A percentile compares a stretch with the other conserved stretches of the same genome.
Conservation (phyloP, 2,329 filamentous ascomycete genomes). For the Colletotrichum tabaci region DNA sequence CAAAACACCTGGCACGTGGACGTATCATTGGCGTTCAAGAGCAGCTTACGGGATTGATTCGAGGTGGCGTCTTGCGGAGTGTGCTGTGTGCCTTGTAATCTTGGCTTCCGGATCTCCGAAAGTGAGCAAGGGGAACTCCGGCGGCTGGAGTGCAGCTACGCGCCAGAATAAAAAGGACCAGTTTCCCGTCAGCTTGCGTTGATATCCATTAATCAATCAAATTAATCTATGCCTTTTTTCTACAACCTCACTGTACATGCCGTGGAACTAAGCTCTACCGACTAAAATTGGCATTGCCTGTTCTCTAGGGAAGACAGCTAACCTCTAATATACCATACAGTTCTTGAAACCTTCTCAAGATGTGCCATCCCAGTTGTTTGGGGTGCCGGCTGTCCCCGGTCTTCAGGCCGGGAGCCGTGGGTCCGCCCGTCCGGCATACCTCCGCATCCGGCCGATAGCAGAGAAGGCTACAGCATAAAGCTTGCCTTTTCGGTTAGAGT, state of each 20-base stretch:
- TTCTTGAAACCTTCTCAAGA: not conserved
- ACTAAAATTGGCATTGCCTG: not conserved
- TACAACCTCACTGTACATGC: not conserved
- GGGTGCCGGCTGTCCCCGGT: not conserved
- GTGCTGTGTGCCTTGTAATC: not conserved
- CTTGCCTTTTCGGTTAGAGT: not conserved
- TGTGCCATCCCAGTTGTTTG: too few species aligned
- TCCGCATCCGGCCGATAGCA: not conserved
- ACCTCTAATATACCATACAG: not conserved
- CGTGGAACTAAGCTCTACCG: too few species aligned
- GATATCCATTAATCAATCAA: too few species aligned
- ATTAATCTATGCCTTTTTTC: not conserved
- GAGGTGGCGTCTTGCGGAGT: too few species aligned
- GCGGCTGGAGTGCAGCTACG: not conserved
- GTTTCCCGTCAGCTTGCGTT: too few species aligned
- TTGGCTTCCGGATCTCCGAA: slow-evolving; percentile 1
- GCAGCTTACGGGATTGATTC: too few species aligned
- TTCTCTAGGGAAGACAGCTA: not conserved
- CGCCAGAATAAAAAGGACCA: not conserved
- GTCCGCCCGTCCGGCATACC: not conserved
- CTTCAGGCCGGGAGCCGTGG: not conserved
- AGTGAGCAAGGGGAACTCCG: not conserved
- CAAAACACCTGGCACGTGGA: too few species aligned
- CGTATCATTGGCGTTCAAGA: too few species aligned
- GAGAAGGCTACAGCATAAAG: not conserved